Conservation (phyloP, 495 filamentous ascomycete genomes). For the Acidomyces sp. region DNA sequence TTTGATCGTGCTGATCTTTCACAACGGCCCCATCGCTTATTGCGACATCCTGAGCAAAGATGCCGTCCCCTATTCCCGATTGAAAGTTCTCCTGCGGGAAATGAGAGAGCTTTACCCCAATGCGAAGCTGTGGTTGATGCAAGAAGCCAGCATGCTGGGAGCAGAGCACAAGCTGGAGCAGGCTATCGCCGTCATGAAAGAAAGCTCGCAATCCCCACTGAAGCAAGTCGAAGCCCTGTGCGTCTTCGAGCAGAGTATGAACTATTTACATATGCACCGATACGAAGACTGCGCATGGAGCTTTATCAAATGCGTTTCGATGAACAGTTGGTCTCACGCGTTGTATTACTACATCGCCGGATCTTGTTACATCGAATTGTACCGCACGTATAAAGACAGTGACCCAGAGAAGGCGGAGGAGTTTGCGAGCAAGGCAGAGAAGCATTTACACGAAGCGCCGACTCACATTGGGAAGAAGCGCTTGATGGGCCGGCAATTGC, state of each 20-base stretch:
- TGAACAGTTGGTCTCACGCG: conserved; percentile 84
- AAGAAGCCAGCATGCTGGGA: conserved; percentile 71
- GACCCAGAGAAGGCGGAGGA: conserved; percentile 38
- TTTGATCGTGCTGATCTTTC: conserved; percentile 67
- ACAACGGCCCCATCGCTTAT: conserved; percentile 72
- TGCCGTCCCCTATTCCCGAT: conserved; percentile 60
- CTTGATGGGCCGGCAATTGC: conserved; percentile 78
- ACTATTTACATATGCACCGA: conserved; percentile 62
- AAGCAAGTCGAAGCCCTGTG: conserved; percentile 71
- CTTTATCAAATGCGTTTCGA: conserved; percentile 53
- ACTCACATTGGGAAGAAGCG: conserved; percentile 68
- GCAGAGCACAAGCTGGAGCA: conserved; percentile 53
- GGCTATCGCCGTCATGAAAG: conserved; percentile 50
- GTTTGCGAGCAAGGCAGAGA: conserved; percentile 53
- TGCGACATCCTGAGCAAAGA: conserved; percentile 71
- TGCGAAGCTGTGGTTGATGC: conserved; percentile 74
- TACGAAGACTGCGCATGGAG: conserved; percentile 57
- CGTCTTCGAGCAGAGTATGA: conserved; percentile 72
- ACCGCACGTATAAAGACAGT: conserved; percentile 45
- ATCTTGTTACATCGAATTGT: conserved; percentile 61
- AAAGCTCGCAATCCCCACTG: conserved; percentile 53
- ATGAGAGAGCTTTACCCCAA: conserved; percentile 73
- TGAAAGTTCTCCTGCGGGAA: conserved; percentile 50
- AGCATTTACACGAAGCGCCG: conserved; percentile 58
- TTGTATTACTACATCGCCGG: conserved; percentile 87